Evolutionary conservation across 2,329 filamentous ascomycete genomes (phyloP), one percentile per base, ranked within the genome.

Genomic region (Penicillium brevicompactum): DNA sequence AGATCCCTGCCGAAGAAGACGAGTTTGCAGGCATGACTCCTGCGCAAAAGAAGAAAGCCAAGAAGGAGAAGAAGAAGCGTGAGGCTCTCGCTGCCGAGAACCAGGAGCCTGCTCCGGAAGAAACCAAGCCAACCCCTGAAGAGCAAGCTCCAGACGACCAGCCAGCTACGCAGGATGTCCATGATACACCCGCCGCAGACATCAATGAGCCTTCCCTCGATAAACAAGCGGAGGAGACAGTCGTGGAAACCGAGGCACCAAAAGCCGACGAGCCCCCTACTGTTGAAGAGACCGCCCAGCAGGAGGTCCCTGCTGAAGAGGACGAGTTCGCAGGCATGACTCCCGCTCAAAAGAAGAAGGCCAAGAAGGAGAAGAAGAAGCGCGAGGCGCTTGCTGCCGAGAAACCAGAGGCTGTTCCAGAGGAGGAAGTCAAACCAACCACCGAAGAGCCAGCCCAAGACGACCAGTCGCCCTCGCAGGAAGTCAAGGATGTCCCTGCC

Each of bases 331-430:
- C 67, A 27, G 67, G 63, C 57, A 70, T 70, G 59, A 67, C 72
- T 8, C 59, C 59, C 3, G 48, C 40, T 7, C 48, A 51, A n/a
- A 65, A 58, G 34, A 59, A 66, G 53, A 62, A 64, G 52, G 57
- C 56, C 30, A 65, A 63, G 57, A 65, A 62, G 50, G 62, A 78
- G 34, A 74, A 62, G 32, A 66, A 66, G 53, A 66, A 64, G 51
- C 53, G 54, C 34, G 58, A 63, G 27, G 60, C 63, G 13, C 48
- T 62, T 16, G 62, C 63, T 22, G 53, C n/a, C 5, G 37, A 40
- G 18, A 13, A 40, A 40, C n/a, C 18, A 14, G 14, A 13, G 7
- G 18, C 37, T 5, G 14, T n/a, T 14, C 7, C 56, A 40, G 57
- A 41, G 9, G 51, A 57, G 24, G 56, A 60, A n/a, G 38, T 44